Percentiles rank a stretch among this genome's conserved stretches.
Evolutionary conservation across 2,329 filamentous ascomycete genomes (phyloP).

Genomic region (Daldinia sp.): DNA sequence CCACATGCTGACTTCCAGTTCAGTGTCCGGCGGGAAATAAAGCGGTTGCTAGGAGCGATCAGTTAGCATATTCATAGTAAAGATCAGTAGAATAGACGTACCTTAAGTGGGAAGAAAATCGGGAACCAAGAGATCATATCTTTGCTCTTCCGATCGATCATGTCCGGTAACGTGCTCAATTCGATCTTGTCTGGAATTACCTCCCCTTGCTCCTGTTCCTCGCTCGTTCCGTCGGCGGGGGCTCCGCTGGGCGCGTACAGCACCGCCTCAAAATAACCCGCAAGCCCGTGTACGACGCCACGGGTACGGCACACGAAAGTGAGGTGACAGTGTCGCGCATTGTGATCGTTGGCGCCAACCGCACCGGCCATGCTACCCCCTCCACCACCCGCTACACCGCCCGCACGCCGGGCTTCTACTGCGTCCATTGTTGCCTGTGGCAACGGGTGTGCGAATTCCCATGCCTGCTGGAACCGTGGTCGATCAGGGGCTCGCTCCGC

Average conservation of each 20-base stretch:
- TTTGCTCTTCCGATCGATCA: conserved; percentile 89
- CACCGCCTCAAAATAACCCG: conserved; percentile 96
- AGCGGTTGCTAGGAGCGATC: conserved; percentile 72
- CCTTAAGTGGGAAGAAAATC: conserved; percentile 96
- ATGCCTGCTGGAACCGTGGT: conserved; percentile 75
- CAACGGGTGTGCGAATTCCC: conserved; percentile 84
- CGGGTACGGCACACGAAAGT: conserved; percentile 80
- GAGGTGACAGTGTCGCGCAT: conserved; percentile 79
- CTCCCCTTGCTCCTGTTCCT: conserved; percentile 48
- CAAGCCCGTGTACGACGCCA: conserved; percentile 89
- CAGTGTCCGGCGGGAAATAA: conserved; percentile 82
- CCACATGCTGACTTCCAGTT: conserved; percentile 94
- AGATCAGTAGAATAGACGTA: conserved; percentile 52
- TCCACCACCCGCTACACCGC: conserved; percentile 71
- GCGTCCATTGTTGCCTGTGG: conserved; percentile 64
- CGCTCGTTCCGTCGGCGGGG: conserved; percentile 39
- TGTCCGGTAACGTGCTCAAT: conserved; percentile 90
- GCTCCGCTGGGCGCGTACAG: conserved; percentile 69
- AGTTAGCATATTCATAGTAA: conserved; percentile 3
- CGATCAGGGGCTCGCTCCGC: conserved; percentile 68
- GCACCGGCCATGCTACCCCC: conserved; percentile 78
- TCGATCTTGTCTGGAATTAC: conserved; percentile 69
- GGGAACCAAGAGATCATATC: conserved; percentile 99
- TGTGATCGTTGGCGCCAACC: conserved; percentile 89
- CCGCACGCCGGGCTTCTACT: conserved; percentile 65